Conservation (phyloP, 306 rosid genomes). For the Lathyrus aphaca region DNA sequence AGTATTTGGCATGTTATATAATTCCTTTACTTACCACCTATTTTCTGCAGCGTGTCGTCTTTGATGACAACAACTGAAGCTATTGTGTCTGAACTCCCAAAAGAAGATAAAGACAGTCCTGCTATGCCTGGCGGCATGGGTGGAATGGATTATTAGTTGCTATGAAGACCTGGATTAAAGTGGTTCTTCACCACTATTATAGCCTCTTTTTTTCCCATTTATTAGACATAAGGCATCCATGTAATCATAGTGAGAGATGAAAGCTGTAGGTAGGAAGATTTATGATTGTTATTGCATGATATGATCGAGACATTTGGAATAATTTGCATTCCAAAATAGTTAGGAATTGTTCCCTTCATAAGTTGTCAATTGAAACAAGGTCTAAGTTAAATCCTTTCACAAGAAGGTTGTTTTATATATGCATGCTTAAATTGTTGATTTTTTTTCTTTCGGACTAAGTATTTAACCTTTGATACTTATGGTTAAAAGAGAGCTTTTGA, state of each 20-base stretch:
- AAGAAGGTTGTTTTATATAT: not conserved
- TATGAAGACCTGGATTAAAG: conserved; percentile 5
- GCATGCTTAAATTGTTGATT: not conserved
- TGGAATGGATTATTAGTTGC: conserved; percentile 46
- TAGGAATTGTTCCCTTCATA: not conserved
- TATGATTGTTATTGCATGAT: conserved; percentile 25
- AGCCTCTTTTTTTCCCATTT: conserved; percentile 5
- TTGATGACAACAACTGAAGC: conserved; percentile 97
- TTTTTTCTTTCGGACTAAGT: too few relatives aligned
- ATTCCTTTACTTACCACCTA: not conserved
- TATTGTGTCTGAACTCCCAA: conserved; percentile 75
- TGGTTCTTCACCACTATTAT: conserved; percentile 32
- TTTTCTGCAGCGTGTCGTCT: conserved; percentile 82
- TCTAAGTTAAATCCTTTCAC: not conserved
- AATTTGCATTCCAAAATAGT: conserved; percentile 24
- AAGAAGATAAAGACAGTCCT: conserved; percentile 67
- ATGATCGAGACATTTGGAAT: conserved; percentile 25
- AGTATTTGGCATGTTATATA: not conserved
- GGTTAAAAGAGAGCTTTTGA: not conserved
- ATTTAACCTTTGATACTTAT: not conserved
- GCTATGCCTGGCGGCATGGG: conserved; percentile 67
- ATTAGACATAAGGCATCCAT: conserved; percentile 50
- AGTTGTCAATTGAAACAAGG: conserved; percentile 2
- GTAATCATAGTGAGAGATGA: conserved; percentile 54
- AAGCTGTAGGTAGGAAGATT: conserved; percentile 47